These are phyloP conservation scores for Metarhizium sp. DNA, from an alignment of 2,329 filamentous ascomycete species.

Conservation along the genomic window DNA sequence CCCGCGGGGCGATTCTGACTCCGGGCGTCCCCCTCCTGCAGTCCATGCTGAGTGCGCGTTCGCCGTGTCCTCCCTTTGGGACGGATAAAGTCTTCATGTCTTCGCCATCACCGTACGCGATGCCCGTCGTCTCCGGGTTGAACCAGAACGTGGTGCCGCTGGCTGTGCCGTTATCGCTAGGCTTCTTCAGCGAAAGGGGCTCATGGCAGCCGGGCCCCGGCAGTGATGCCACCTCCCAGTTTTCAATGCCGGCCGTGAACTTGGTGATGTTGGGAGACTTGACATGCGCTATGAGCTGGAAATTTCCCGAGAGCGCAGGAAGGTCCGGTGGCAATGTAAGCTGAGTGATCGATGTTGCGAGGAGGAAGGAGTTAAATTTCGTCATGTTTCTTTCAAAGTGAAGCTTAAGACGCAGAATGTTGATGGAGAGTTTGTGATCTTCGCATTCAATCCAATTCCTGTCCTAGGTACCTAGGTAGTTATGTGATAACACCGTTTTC, in stretches of 20 bases:
- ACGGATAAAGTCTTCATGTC: background rate
- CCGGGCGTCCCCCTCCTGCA: slow-evolving; percentile 1
- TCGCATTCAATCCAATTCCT: background rate
- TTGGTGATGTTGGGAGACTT: slow-evolving; percentile 1
- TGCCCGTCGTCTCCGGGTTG: background rate
- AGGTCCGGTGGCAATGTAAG: background rate
- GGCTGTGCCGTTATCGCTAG: background rate
- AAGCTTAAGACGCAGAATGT: too few relatives aligned
- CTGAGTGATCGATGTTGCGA: background rate
- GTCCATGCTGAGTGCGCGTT: slow-evolving; percentile 2
- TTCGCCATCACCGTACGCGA: background rate
- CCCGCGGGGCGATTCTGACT: background rate
- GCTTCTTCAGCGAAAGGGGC: slow-evolving; percentile 1
- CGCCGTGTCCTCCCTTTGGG: background rate
- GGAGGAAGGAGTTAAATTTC: background rate
- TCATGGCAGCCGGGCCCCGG: background rate
- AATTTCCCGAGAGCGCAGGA: background rate
- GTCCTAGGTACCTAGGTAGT: too few relatives aligned
- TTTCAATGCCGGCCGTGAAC: slow-evolving; percentile 4
- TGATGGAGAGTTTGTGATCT: background rate
- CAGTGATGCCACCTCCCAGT: slow-evolving; percentile 2
- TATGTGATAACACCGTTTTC: too few relatives aligned
- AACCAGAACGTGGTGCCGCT: slow-evolving; percentile 4
- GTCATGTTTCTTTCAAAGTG: background rate
- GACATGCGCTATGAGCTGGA: slow-evolving; percentile 2